Percentiles rank a stretch among this genome's conserved stretches.
phyloP scores from a whole-genome alignment of 2,329 filamentous ascomycete genomes.

The Fusarium ambrosium region DNA sequence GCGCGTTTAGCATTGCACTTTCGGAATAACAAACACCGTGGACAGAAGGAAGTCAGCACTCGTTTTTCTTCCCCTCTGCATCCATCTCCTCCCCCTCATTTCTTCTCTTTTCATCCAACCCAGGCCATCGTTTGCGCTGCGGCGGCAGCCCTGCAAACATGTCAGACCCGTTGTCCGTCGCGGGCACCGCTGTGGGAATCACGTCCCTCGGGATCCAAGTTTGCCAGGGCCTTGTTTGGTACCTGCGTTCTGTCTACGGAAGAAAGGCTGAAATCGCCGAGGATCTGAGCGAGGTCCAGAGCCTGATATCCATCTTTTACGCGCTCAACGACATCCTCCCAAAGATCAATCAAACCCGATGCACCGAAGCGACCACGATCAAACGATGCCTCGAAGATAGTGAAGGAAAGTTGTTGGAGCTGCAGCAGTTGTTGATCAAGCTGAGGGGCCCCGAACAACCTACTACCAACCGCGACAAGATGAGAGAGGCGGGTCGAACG shows the following conservation, averaged over 20 bases:
- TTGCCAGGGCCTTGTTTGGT: background rate
- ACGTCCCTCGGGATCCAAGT: constrained; percentile 5
- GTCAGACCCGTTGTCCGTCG: background rate
- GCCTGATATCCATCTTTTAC: background rate
- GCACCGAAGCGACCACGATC: background rate
- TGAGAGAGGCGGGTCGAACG: background rate
- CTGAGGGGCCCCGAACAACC: background rate
- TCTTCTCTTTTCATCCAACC: background rate
- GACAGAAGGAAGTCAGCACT: background rate
- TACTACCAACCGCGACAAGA: background rate
- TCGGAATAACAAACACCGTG: background rate
- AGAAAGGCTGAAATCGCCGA: background rate
- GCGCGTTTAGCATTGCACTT: background rate
- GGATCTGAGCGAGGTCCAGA: background rate
- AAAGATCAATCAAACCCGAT: background rate
- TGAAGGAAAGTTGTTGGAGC: background rate
- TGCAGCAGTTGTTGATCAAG: background rate
- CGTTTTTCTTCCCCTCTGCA: background rate
- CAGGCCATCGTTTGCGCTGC: background rate
- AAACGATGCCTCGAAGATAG: background rate
- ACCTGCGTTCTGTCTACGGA: background rate
- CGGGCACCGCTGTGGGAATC: constrained; percentile 3
- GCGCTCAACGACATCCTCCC: constrained; percentile 2
- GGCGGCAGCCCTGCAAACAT: background rate
- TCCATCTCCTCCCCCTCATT: background rate